Evolutionary conservation across 768 basidiomycete species (phyloP), one percentile per base, ranked within the genome.

Genomic region (Sutorius australiensis): DNA sequence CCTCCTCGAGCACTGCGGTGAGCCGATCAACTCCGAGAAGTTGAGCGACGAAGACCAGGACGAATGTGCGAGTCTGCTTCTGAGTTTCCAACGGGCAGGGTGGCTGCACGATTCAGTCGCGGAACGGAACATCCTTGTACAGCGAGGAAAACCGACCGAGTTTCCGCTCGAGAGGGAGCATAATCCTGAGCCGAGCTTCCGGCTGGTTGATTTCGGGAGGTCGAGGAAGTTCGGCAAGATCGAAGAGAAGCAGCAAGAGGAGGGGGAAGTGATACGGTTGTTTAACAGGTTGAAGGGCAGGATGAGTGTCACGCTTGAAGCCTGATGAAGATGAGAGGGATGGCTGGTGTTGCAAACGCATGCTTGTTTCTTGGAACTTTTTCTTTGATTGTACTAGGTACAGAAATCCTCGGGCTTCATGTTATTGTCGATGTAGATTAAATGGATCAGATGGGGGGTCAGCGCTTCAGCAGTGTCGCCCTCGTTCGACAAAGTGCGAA

Each of bases 181-280:
- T 1, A 19, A 49, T 9, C 46, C 63, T 8, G 57, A 67, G 51
- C 31, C n/a, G 28, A 71, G 74, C 44, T 81, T 78, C 58, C 73
- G 80, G 19, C 46, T 81, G 53, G 79, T 81, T 48, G 80, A 81
- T 58, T 79, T 80, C 36, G 80, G 80, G 12, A 70, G 79, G 48
- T 67, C 71, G 50, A 56, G 16, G 19, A 49, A 24, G 51, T 55
- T n/a, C n/a, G n/a, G n/a, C n/a, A n/a, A n/a, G n/a, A 31, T 21
- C 9, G 7, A 0, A 24, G 0, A 0, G 3, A 52, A 57, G 48
- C 59, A 54, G 50, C 41, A n/a, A n/a, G n/a, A n/a, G 1, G 28
- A 0, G 0, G 0, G 63, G 64, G 37, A 62, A 64, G 46, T 0
- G 6, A 17, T 12, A 33, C 41, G 9, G 24, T 61, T 64, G 63